Percentiles rank a stretch among this genome's conserved stretches.
phyloP scores from a whole-genome alignment of 192 early-diverging fungal species.

The Mortierella claussenii region DNA sequence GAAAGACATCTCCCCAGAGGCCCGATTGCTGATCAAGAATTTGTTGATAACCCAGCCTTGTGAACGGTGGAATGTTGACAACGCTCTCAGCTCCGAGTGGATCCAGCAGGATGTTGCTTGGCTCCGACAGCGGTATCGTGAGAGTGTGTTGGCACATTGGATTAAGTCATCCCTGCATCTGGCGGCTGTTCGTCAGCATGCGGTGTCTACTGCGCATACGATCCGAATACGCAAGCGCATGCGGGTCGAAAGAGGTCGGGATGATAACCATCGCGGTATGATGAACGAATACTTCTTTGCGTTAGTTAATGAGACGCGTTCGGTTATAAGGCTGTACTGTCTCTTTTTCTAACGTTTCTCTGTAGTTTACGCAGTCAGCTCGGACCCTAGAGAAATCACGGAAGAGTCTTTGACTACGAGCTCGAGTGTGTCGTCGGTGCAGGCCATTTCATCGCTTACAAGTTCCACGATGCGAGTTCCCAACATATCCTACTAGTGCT shows the following conservation, averaged over 20 bases:
- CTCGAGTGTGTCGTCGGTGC: neutral
- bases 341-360: too few relatives aligned
- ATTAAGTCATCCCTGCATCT: neutral
- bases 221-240: too few relatives aligned
- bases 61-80: conserved; percentile 62
- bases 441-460: neutral
- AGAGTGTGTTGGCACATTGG: conserved; percentile 25
- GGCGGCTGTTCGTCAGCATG: neutral
- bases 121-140: conserved; percentile 58
- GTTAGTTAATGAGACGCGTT: too few relatives aligned
- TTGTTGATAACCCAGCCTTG: conserved; percentile 56
- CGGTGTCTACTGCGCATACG: too few relatives aligned
- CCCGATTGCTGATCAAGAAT: conserved; percentile 54
- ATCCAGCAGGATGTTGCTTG: conserved; percentile 53
- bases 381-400: too few relatives aligned
- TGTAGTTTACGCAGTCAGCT: too few relatives aligned
- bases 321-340: too few relatives aligned
- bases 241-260: too few relatives aligned
- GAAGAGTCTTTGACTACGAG: too few relatives aligned
- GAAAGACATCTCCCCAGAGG: conserved; percentile 55
- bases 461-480: neutral
- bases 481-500: neutral
- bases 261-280: too few relatives aligned
- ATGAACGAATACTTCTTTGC: too few relatives aligned
- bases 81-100: conserved; percentile 67